Evolutionary conservation across 2,329 filamentous ascomycete species (phyloP), one percentile per base, ranked within the genome.

Genomic region (Didymella arachidicola): DNA sequence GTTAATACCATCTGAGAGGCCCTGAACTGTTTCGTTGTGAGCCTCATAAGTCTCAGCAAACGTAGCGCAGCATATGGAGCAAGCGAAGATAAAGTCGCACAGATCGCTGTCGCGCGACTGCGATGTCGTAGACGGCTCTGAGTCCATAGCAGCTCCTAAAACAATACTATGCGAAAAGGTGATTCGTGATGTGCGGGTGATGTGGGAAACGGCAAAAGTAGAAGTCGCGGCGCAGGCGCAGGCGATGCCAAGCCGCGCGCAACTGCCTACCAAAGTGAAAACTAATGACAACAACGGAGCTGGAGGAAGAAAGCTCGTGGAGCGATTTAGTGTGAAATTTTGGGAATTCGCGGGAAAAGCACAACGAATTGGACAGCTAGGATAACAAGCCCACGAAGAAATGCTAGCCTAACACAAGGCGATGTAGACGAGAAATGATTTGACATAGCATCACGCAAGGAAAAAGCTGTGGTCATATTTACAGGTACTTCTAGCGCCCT

Each of bases 11-110:
- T 76, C 74, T 48, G 72, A 73, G 14, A 81, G 71, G 27, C 77
- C 77, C 27, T 72, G 65, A 11, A 75, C 71, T 19, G 77, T 75
- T 51, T 75, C 72, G 19, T 74, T 68, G 34, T 70, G 59, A n/a
- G 70, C 71, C 7, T 73, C 71, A 65, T 82, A 82, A 26, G 82
- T 69, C 29, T 82, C 80, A 19, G 78, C 74, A 36, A 82, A 74
- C 7, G 77, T 78, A 10, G 73, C 73, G 46, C 81, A 79, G 65
- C 82, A 84, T 36, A 83, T 63, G 27, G 73, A 73, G 66, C 82
- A 84, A 61, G 78, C 79, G 66, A 83, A 81, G 49, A 84, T 78
- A 59, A 82, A 72, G 59, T 83, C 77, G 51, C 77, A 69, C 7
- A 77, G 68, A 38, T 65, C 53, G 22, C 60, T 46, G 68, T 79